These are phyloP conservation scores for Bidens hawaiensis DNA, from an alignment of 140 eudicot species.

Conservation along the genomic window DNA sequence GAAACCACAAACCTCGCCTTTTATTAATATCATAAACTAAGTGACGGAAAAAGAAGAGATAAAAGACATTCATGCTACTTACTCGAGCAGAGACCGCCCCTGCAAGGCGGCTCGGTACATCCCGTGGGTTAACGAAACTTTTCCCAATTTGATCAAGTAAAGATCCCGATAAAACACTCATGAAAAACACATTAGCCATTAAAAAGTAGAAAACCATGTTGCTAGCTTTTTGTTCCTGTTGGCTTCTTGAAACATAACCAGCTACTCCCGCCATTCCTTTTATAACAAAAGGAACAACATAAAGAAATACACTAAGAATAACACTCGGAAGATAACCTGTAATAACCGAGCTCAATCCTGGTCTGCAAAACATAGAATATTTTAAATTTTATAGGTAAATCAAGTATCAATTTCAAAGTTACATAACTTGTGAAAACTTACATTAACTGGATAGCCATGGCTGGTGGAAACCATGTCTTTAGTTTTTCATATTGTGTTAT, in stretches of 20 bases:
- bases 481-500: constrained; percentile 75
- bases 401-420: too few relatives aligned
- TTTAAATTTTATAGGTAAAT: too few relatives aligned
- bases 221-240: constrained; percentile 78
- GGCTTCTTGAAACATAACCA: constrained; percentile 74
- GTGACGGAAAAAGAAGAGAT: not conserved
- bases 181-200: constrained; percentile 82
- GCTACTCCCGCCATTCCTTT: constrained; percentile 69
- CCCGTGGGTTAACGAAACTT: constrained; percentile 58
- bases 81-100: constrained; percentile 89
- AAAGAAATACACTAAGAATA: constrained; percentile 72
- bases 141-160: constrained; percentile 83
- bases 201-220: constrained; percentile 85
- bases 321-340: constrained; percentile 95
- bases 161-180: constrained; percentile 78
- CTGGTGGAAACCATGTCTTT: constrained; percentile 91
- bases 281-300: constrained; percentile 74
- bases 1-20: too few relatives aligned
- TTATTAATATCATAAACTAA: not conserved
- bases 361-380: constrained; percentile 38
- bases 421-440: constrained; percentile 43
- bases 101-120: constrained; percentile 84
- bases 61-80: constrained; percentile 11
- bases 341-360: constrained; percentile 69
- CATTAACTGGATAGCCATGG: constrained; percentile 90